These are phyloP conservation scores for Diaporthe sp. DNA, from an alignment of 2,329 filamentous ascomycete genomes.

Conservation along the genomic window DNA sequence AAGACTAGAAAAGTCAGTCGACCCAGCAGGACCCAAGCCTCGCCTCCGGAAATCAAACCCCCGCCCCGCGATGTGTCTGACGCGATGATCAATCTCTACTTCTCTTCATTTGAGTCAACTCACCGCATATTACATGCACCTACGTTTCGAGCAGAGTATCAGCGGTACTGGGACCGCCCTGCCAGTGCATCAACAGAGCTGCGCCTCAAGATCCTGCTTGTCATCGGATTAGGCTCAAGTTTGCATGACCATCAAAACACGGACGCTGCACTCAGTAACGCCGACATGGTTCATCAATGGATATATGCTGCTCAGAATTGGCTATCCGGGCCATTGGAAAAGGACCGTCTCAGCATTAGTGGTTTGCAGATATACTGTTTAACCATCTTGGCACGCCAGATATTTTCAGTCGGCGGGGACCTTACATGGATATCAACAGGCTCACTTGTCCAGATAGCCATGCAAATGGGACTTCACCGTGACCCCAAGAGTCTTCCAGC, in stretches of 20 bases:
- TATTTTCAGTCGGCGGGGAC: conserved; percentile 58
- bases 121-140: conserved; percentile 68
- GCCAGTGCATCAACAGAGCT: conserved; percentile 44
- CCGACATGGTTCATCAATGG: conserved; percentile 47
- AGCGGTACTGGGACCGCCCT: conserved; percentile 59
- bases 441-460: conserved; percentile 57
- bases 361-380: conserved; percentile 59
- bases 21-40: conserved; percentile 50
- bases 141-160: conserved; percentile 65
- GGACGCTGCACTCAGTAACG: neutral
- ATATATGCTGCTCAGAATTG: conserved; percentile 58
- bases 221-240: conserved; percentile 57
- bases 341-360: conserved; percentile 47
- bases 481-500: conserved; percentile 56
- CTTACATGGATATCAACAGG: conserved; percentile 59
- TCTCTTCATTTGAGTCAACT: conserved; percentile 63
- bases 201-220: conserved; percentile 56
- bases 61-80: conserved; percentile 55
- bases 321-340: conserved; percentile 54
- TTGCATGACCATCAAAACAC: conserved; percentile 45
- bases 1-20: conserved; percentile 51
- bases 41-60: conserved; percentile 41
- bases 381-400: conserved; percentile 55
- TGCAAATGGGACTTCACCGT: conserved; percentile 61
- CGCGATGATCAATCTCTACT: conserved; percentile 60